phyloP scores from a whole-genome alignment of 305 asterid species.

The Euphrasia arctica region DNA sequence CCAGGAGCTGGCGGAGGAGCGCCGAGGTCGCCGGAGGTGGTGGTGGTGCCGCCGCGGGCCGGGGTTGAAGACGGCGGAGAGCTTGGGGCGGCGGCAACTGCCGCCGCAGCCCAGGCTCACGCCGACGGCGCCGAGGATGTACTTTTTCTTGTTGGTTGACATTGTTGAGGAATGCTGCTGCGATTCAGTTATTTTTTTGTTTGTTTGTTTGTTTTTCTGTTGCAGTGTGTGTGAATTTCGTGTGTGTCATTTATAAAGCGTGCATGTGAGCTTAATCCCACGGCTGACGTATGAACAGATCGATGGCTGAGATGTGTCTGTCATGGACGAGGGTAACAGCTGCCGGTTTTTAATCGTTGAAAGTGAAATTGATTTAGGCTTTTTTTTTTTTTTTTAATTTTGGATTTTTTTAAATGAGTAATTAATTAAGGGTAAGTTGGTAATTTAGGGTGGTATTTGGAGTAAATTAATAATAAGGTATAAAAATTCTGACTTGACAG shows the following conservation, averaged over 20 bases:
- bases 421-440: background rate
- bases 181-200: background rate
- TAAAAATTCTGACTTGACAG: background rate
- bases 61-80: slow-evolving; percentile 52
- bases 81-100: slow-evolving; percentile 39
- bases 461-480: background rate
- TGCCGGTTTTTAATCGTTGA: slow-evolving; percentile 17
- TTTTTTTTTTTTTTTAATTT: background rate
- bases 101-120: slow-evolving; percentile 53
- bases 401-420: no score
- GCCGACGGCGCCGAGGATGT: slow-evolving; percentile 39
- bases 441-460: background rate
- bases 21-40: slow-evolving; percentile 20
- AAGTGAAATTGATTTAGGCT: background rate
- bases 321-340: slow-evolving; percentile 13
- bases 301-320: slow-evolving; percentile 16
- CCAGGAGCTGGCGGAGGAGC: slow-evolving; percentile 32
- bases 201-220: background rate
- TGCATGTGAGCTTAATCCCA: slow-evolving; percentile 11
- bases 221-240: background rate
- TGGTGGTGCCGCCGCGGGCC: slow-evolving; percentile 3
- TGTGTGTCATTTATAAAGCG: slow-evolving; percentile 14
- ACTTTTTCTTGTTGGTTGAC: slow-evolving; percentile 49
- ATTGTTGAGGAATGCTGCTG: slow-evolving; percentile 18
- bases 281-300: background rate